Evolutionary conservation across 2,329 filamentous ascomycete genomes (phyloP), one percentile per base, ranked within the genome.

Genomic region (Dothideomycetes sp.): DNA sequence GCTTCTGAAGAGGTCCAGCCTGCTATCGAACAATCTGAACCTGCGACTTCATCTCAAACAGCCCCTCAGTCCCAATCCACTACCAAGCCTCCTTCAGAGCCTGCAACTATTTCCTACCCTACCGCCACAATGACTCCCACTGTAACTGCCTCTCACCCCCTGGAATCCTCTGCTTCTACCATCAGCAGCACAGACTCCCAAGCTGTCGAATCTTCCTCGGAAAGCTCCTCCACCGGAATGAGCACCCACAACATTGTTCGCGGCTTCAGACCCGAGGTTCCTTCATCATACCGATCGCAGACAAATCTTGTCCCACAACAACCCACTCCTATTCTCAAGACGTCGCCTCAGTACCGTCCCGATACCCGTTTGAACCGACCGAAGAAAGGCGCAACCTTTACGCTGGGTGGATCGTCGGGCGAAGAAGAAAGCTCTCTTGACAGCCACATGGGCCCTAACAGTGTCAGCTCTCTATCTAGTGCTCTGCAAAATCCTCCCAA

Each of bases 391-490:
- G 72, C 77, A 35, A 78, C 80, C 57, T 87, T 87, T 58, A 76
- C 74, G 5, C 72, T 94, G 5, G 87, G 87, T 35, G 57, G 55
- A 15, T 93, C 86, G 1, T 94, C 84, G 36, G 87, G 82, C 20
- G 86, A 88, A 51, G 86, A 86, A 48, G 85, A 91, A 45, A 84
- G 80, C 59, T 93, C 86, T 0, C 73, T 80, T 32, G 76, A 81
- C 48, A 71, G 73, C 31, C 68, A 70, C 49, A 72, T 86, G 49
- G 74, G 54, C 53, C 69, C 51, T 12, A 61, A 63, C 11, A 64
- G 69, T 44, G 70, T 68, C 36, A 78, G 73, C 57, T 71, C 70
- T 3, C 58, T 78, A 2, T 66, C 70, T 3, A 67, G 77, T 31
- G 69, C 67, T 40, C 54, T 79, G 6, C 67, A 65, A 46, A 67